Percentiles rank a stretch among this genome's conserved stretches.
These are phyloP conservation scores for Exophiala xenobiotica DNA, from an alignment of 2,329 filamentous ascomycete species.

Conservation along the genomic window DNA sequence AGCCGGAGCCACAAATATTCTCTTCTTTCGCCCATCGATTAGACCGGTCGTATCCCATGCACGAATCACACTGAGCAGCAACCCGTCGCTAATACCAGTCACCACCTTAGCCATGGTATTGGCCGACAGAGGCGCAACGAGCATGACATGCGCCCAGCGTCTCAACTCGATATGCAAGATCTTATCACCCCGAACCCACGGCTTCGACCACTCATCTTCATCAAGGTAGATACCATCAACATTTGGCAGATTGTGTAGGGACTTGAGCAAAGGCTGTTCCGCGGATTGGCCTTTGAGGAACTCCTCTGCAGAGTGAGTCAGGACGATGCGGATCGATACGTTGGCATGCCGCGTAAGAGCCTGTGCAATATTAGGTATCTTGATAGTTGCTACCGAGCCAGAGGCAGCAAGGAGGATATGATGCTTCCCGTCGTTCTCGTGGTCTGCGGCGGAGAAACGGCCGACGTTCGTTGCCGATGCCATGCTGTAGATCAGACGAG, in stretches of 20 bases:
- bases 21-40: conserved; percentile 59
- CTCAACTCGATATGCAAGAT: conserved; percentile 91
- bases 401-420: conserved; percentile 67
- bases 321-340: conserved; percentile 79
- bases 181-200: conserved; percentile 74
- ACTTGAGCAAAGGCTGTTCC: conserved; percentile 70
- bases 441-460: conserved; percentile 28
- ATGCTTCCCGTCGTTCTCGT: conserved; percentile 49
- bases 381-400: conserved; percentile 85
- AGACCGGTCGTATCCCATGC: conserved; percentile 81
- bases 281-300: conserved; percentile 74
- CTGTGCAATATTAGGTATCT: conserved; percentile 65
- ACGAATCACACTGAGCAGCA: conserved; percentile 71
- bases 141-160: conserved; percentile 75
- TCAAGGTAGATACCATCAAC: conserved; percentile 82
- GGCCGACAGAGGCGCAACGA: conserved; percentile 78
- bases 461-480: conserved; percentile 9
- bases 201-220: conserved; percentile 76
- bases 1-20: conserved; percentile 72
- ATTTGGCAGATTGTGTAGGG: conserved; percentile 61
- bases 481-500: conserved; percentile 3
- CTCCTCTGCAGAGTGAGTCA: conserved; percentile 69
- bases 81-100: conserved; percentile 72
- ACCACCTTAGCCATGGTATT: conserved; percentile 84
- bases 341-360: conserved; percentile 46